Evolutionary conservation across 179 eudicot genomes (phyloP).

Genomic region (Camellia oleifera): DNA sequence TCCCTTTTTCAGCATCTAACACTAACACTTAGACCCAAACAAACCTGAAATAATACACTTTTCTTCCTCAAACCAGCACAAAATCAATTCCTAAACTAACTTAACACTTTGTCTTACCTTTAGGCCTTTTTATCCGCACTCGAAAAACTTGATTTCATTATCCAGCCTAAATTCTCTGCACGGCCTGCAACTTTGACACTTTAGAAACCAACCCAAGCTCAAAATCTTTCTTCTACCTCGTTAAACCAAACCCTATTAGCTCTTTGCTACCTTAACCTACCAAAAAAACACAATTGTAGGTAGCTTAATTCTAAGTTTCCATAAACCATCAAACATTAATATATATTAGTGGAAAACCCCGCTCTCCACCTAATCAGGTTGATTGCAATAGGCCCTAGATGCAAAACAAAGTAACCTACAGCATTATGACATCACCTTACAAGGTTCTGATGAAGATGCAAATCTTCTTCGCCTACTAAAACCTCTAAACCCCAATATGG

Average conservation of each 20-base stretch:
- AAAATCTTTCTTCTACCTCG: background rate
- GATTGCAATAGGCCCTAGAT: background rate
- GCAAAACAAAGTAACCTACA: background rate
- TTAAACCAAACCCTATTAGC: background rate
- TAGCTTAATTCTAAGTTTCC: background rate
- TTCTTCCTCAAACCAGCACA: too few species aligned
- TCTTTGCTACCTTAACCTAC: slow-evolving; percentile 3
- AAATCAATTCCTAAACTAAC: too few species aligned
- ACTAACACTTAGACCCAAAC: too few species aligned
- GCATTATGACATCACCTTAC: background rate
- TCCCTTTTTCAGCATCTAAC: too few species aligned
- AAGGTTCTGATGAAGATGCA: background rate
- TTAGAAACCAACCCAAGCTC: background rate
- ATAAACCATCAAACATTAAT: background rate
- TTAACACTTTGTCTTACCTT: too few species aligned
- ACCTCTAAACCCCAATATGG: background rate
- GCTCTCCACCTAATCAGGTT: background rate
- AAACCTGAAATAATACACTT: too few species aligned
- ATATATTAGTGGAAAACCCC: background rate
- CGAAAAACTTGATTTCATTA: too few species aligned
- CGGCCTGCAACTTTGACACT: background rate
- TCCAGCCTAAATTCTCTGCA: too few species aligned
- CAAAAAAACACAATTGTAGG: background rate
- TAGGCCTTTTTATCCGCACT: too few species aligned
- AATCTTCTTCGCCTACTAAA: background rate